These are phyloP conservation scores for Pilobolus umbonatus DNA, from an alignment of 192 early-diverging fungal genomes.

Conservation along the genomic window DNA sequence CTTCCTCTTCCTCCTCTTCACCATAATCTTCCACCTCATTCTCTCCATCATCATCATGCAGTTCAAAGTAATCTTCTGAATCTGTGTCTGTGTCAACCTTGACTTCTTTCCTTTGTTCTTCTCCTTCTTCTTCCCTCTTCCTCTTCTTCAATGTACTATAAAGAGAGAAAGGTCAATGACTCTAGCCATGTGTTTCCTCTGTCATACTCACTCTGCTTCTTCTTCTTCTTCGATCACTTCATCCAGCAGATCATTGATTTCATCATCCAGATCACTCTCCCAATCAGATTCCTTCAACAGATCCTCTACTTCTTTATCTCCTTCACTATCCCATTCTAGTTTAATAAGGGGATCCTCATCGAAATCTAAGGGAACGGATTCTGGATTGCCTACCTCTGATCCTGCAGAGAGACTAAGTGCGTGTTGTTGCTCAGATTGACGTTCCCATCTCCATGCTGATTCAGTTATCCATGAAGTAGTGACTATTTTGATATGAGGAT, in stretches of 20 bases:
- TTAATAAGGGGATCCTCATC: conserved; percentile 31
- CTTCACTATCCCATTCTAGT: conserved; percentile 17
- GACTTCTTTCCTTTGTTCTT: background rate
- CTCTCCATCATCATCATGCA: background rate
- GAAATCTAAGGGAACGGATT: conserved; percentile 23
- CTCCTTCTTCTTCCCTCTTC: background rate
- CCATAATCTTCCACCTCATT: background rate
- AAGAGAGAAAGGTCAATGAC: background rate
- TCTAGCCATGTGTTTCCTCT: conserved; percentile 2
- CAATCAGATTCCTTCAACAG: background rate
- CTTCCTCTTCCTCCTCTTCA: background rate
- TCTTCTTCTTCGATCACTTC: conserved; percentile 21
- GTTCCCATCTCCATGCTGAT: conserved; percentile 64
- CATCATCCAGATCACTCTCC: conserved; percentile 9
- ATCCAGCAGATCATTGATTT: conserved; percentile 8
- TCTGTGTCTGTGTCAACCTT: background rate
- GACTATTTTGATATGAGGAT: conserved; percentile 45
- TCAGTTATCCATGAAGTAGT: conserved; percentile 65
- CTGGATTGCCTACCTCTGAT: conserved; percentile 39
- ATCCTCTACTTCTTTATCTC: conserved; percentile 34
- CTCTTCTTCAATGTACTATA: background rate
- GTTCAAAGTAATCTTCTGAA: background rate
- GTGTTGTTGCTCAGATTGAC: conserved; percentile 65
- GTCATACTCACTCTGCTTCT: too few species aligned
- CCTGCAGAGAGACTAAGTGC: conserved; percentile 1